Evolutionary conservation across 768 basidiomycete species (phyloP).

Genomic region (Naganishia randhawae): DNA sequence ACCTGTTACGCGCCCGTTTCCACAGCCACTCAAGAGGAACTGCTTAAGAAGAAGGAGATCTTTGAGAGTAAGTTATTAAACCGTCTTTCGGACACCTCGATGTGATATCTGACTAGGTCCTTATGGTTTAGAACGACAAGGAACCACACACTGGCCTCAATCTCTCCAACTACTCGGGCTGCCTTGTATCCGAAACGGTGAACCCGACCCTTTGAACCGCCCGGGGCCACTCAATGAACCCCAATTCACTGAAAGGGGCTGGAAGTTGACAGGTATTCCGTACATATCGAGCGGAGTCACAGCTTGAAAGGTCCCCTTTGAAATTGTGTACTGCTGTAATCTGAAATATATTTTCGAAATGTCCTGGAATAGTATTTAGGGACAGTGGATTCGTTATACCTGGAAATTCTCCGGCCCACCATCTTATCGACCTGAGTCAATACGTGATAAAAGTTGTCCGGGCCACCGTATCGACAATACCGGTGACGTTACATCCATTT

Average conservation of each 20-base stretch:
- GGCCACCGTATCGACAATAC: no score
- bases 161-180: neutral
- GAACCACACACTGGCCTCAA: constrained; percentile 30
- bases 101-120: neutral
- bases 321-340: no score
- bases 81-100: no score
- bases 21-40: constrained; percentile 34
- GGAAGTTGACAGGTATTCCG: constrained; percentile 17
- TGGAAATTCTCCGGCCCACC: no score
- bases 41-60: constrained; percentile 19
- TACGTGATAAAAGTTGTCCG: no score
- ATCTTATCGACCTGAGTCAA: no score
- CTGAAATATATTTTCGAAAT: no score
- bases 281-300: constrained; percentile 1
- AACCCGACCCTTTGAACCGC: neutral
- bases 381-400: no score
- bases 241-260: constrained; percentile 13
- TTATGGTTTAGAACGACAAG: constrained; percentile 19
- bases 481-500: no score
- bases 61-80: constrained; percentile 22
- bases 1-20: constrained; percentile 39
- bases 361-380: no score
- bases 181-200: constrained; percentile 6
- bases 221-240: constrained; percentile 28
- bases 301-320: neutral